Evolutionary conservation across 1,139 yeast genomes (phyloP).

Genomic region (Insectozyma bohioensis): DNA sequence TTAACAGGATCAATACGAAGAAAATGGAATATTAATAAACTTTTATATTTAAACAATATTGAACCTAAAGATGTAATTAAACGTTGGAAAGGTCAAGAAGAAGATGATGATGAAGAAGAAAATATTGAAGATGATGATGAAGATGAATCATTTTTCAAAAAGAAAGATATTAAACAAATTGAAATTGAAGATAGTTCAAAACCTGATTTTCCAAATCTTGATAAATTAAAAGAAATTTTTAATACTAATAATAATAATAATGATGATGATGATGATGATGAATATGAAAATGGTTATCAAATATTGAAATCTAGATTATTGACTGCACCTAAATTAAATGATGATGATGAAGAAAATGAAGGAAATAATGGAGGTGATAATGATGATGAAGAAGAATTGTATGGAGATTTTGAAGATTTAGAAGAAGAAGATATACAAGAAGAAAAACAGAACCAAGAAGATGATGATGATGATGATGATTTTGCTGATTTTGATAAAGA

Average conservation of each 20-base stretch:
- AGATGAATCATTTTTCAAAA: slow-evolving; percentile 63
- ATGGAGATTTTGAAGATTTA: slow-evolving; percentile 80
- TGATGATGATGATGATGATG: slow-evolving; percentile 36
- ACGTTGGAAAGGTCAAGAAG: slow-evolving; percentile 63
- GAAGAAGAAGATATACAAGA: slow-evolving; percentile 47
- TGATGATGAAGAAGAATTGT: slow-evolving; percentile 54
- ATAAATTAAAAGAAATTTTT: slow-evolving; percentile 57
- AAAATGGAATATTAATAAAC: slow-evolving; percentile 78
- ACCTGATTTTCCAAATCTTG: slow-evolving; percentile 46
- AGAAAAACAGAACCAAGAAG: too few species aligned
- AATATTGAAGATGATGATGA: slow-evolving; percentile 52
- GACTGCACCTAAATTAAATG: slow-evolving; percentile 59
- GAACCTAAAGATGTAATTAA: slow-evolving; percentile 72
- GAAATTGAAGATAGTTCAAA: slow-evolving; percentile 32
- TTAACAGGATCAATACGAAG: slow-evolving; percentile 40
- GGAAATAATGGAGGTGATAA: slow-evolving; percentile 35
- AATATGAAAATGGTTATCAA: slow-evolving; percentile 47
- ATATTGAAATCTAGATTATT: slow-evolving; percentile 60
- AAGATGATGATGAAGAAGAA: slow-evolving; percentile 45
- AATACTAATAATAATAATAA: slow-evolving; percentile 22
- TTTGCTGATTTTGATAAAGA: slow-evolving; percentile 17
- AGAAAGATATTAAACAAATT: slow-evolving; percentile 36
- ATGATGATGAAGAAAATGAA: slow-evolving; percentile 33
- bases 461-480: slow-evolving; percentile 8
- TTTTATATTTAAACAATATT: slow-evolving; percentile 75